Conservation (phyloP, 2,329 filamentous ascomycete genomes). For the Sporothrix schenckii region DNA sequence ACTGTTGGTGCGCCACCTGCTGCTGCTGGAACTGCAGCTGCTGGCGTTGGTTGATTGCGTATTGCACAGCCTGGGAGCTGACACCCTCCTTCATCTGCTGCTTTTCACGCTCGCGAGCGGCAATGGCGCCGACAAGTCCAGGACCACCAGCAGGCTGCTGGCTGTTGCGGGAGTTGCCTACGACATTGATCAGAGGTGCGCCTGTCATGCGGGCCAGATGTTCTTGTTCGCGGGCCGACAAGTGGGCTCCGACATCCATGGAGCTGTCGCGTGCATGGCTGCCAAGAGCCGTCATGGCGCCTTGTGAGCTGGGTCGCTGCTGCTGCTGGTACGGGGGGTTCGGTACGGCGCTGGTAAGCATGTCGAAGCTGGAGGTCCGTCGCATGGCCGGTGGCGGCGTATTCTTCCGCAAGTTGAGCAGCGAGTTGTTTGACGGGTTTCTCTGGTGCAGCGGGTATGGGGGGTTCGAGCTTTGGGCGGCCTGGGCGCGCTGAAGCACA, state of each 20-base stretch:
- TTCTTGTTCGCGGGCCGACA: slow-evolving; percentile 88
- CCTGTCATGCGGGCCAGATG: slow-evolving; percentile 83
- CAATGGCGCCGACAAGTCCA: slow-evolving; percentile 77
- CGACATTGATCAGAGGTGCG: slow-evolving; percentile 72
- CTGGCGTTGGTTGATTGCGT: slow-evolving; percentile 71
- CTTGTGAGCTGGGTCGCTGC: slow-evolving; percentile 61
- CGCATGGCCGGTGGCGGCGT: slow-evolving; percentile 51
- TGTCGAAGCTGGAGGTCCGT: slow-evolving; percentile 48
- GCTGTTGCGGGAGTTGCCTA: slow-evolving; percentile 54
- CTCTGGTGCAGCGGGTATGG: slow-evolving; percentile 61
- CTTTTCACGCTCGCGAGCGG: slow-evolving; percentile 77
- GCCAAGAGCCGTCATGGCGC: slow-evolving; percentile 56
- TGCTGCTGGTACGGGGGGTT: slow-evolving; percentile 43
- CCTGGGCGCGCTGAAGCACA: slow-evolving; percentile 73
- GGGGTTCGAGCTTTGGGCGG: slow-evolving; percentile 56
- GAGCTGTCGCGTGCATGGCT: slow-evolving; percentile 34
- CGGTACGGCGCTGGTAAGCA: slow-evolving; percentile 39
- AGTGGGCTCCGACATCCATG: slow-evolving; percentile 51
- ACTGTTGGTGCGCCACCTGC: slow-evolving; percentile 44
- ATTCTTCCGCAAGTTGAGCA: slow-evolving; percentile 46
- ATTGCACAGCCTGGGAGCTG: slow-evolving; percentile 70
- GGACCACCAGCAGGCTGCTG: slow-evolving; percentile 57
- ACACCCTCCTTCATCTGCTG: slow-evolving; percentile 69
- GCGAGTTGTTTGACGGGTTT: slow-evolving; percentile 57
- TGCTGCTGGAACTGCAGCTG: slow-evolving; percentile 45